A percentile compares a stretch with the other conserved stretches of the same genome.
These are phyloP conservation scores for Saturnispora ahearnii DNA, from an alignment of 805 yeast genomes.

Conservation along the genomic window DNA sequence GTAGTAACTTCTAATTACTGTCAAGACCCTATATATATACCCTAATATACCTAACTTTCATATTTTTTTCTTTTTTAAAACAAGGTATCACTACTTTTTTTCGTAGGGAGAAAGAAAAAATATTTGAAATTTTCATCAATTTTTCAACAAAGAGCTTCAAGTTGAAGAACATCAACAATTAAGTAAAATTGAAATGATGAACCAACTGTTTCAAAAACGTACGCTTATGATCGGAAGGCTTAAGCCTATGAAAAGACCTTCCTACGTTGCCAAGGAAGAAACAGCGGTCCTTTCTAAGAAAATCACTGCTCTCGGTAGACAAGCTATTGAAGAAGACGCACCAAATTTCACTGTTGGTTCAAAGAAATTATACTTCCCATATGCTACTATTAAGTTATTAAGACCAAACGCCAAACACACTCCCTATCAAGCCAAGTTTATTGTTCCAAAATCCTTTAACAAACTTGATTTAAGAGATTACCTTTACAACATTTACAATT, in stretches of 20 bases:
- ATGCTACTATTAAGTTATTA: conserved; percentile 68
- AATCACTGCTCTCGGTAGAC: conserved; percentile 25
- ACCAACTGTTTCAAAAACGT: conserved; percentile 14
- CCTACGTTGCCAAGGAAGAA: conserved; percentile 7
- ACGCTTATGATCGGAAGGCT: conserved; percentile 24
- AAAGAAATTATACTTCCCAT: conserved; percentile 71
- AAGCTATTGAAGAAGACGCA: conserved; percentile 49
- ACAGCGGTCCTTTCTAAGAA: conserved; percentile 23
- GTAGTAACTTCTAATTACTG: no score
- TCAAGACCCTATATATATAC: no score
- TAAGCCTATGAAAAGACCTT: conserved; percentile 15
- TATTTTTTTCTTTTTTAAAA: background rate
- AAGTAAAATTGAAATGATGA: background rate
- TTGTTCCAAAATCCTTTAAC: conserved; percentile 89
- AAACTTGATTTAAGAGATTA: conserved; percentile 93
- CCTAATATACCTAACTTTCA: background rate
- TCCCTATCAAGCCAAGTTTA: conserved; percentile 93
- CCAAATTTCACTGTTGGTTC: conserved; percentile 84
- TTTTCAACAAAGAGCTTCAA: background rate
- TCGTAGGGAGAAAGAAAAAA: background rate
- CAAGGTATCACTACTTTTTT: background rate
- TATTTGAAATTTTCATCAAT: background rate
- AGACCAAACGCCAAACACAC: conserved; percentile 95
- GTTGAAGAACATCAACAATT: background rate
- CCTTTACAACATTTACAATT: conserved; percentile 79